These are phyloP conservation scores for Phytophthora sansomeana DNA, from an alignment of 352 stramenopile species.

Conservation along the genomic window DNA sequence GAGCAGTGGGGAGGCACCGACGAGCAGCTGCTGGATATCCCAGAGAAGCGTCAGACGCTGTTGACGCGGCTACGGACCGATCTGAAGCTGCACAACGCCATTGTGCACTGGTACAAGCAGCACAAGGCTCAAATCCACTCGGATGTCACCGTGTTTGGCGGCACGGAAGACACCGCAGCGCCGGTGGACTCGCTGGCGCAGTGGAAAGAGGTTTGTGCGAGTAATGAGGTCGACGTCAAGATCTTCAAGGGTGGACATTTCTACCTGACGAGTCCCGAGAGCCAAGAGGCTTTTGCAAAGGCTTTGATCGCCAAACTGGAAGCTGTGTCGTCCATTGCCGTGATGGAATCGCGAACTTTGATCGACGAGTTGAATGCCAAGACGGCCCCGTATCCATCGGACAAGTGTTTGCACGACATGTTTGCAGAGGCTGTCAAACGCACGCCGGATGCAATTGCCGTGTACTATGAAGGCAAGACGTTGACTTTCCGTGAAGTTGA, in stretches of 20 bases:
- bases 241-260: slow-evolving; percentile 72
- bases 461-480: slow-evolving; percentile 74
- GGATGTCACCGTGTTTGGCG: slow-evolving; percentile 64
- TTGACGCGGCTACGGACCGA: slow-evolving; percentile 49
- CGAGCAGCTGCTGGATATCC: slow-evolving; percentile 56
- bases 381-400: slow-evolving; percentile 62
- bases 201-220: slow-evolving; percentile 49
- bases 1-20: slow-evolving; percentile 71
- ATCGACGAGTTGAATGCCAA: slow-evolving; percentile 65
- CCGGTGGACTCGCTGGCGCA: slow-evolving; percentile 41
- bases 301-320: slow-evolving; percentile 51
- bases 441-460: slow-evolving; percentile 68
- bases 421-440: slow-evolving; percentile 75
- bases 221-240: slow-evolving; percentile 44
- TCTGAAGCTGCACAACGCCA: slow-evolving; percentile 59
- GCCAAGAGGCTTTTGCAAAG: slow-evolving; percentile 42
- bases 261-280: slow-evolving; percentile 52
- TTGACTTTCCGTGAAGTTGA: slow-evolving; percentile 80
- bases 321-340: slow-evolving; percentile 39
- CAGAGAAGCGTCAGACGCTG: slow-evolving; percentile 45
- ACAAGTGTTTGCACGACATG: slow-evolving; percentile 84
- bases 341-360: slow-evolving; percentile 53
- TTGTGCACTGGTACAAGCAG: slow-evolving; percentile 53
- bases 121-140: slow-evolving; percentile 37
- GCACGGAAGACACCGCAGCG: slow-evolving; percentile 49